A percentile compares a stretch with the other conserved stretches of the same genome.
phyloP scores from a whole-genome alignment of 2,329 filamentous ascomycete species.

The Penicillium hesseltinei region DNA sequence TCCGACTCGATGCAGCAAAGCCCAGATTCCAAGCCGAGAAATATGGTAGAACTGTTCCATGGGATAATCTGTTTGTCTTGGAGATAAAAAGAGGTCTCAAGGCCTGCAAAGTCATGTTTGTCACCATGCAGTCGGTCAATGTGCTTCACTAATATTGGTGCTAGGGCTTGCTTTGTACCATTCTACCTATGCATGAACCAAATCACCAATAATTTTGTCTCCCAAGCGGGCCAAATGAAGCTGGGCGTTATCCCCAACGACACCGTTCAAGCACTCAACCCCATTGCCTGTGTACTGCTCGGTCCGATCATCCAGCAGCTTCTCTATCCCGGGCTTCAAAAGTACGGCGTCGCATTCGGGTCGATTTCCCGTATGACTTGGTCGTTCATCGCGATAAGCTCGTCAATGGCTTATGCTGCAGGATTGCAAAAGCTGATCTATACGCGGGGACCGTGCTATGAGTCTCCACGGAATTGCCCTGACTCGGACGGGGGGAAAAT shows the following conservation, averaged over 20 bases:
- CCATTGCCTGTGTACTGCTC: not conserved
- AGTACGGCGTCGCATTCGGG: not conserved
- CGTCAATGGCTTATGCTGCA: not conserved
- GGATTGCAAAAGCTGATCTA: not conserved
- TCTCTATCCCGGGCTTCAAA: too few species aligned
- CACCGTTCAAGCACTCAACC: not conserved
- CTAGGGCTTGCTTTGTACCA: not conserved
- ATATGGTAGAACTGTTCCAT: not conserved
- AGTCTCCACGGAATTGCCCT: not conserved
- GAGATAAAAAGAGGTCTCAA: not conserved
- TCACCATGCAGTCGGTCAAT: not conserved
- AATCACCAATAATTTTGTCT: not conserved
- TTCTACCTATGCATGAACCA: not conserved
- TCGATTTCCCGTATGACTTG: not conserved
- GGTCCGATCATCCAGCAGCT: not conserved
- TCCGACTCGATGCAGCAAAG: not conserved
- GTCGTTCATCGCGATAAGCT: not conserved
- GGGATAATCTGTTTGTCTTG: not conserved
- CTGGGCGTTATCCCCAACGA: not conserved
- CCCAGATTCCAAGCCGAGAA: not conserved
- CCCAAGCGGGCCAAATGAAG: not conserved
- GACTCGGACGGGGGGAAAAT: not conserved
- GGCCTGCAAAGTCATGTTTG: not conserved
- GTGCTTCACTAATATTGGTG: not conserved
- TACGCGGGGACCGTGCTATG: not conserved